Evolutionary conservation across 352 stramenopile species (phyloP), one percentile per base, ranked within the genome.

Genomic region (Thalassiosira hispida): DNA sequence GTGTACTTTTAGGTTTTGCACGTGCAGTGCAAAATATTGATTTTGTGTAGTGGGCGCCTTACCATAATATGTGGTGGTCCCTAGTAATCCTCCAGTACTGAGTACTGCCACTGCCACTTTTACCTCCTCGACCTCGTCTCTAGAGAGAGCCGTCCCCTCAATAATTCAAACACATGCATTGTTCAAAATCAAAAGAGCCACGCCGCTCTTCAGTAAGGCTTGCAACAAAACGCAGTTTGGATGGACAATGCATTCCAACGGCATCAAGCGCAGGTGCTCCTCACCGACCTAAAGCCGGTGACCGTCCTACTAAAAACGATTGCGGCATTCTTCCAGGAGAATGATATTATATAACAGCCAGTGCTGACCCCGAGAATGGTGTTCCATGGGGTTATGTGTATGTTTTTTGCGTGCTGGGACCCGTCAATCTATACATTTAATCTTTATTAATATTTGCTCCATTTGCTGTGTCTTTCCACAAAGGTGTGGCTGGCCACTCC

Each of bases 261-360:
- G n/a, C 16, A 31, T 25, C 27, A 20, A 40, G 11, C 22, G 29
- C 47, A 0, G 20, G n/a, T 27, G n/a, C 4, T 62, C 18, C 18
- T 70, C 71, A 93, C 72, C 69, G 81, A 35, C 87, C 87, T 3
- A 83, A 81, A 31, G 61, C 83, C 4, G 81, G 78, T 20, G 67
- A 49, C 11, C 65, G 63, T 0, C 56, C 80, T 4, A 46, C 55
- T 16, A 49, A 83, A 29, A 87, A 91, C 55, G 88, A 93, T 61
- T 93, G 88, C 67, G 88, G 88, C 14, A 85, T 93, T 31, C 60
- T 93, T 8, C 88, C 88, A 4, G 88, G 83, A 59, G 88, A 93
- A 89, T 93, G 88, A 93, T 93, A 93, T 67, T 74, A 67, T 47
- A 90, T 93, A 56, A 64, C 81, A 49, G 82, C 81, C 1, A 91